Evolutionary conservation across 2,329 filamentous ascomycete species (phyloP), one percentile per base, ranked within the genome.

Genomic region (Aspergillus hortae): DNA sequence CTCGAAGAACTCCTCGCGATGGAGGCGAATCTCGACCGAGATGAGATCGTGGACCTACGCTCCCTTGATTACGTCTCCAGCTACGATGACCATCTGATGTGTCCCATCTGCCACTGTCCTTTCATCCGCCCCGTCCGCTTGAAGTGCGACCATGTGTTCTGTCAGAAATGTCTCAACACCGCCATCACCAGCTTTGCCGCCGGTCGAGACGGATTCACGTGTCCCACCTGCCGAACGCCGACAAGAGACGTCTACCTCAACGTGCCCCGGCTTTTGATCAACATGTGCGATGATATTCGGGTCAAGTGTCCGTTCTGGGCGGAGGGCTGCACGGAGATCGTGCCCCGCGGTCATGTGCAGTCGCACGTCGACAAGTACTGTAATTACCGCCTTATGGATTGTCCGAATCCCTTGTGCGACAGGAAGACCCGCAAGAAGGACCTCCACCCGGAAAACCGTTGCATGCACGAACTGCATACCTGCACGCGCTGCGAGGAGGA

Each of bases 111-210:
- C 66, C 81, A 83, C 62, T 81, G 80, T 54, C 80, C 83, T 6
- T 84, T 85, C 60, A 77, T 85, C 49, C 71, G 77, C 48, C 83
- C 83, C 1, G 75, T 84, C 42, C 74, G 80, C 58, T 70, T 83
- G 44, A 74, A 79, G 57, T 86, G 83, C 67, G 81, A 85, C 56
- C 83, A 86, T 69, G 80, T 81, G 56, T 86, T 86, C 70, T 86
- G 83, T 68, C 72, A 76, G 49, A 75, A 79, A 21, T 86, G 83
- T 61, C 72, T 86, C 53, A 75, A 74, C 46, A 71, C 74, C 42
- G 75, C 75, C 12, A 77, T 78, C 62, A 72, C 64, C 35, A 69
- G 62, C 21, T 67, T 68, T 48, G 59, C 55, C 43, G 51, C 61
- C 52, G 59, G 58, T 42, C 62, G 65, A 44, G 62, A 68, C 12